Evolutionary conservation across 2,329 filamentous ascomycete genomes (phyloP).

Genomic region (Apiospora rasikravindrae): DNA sequence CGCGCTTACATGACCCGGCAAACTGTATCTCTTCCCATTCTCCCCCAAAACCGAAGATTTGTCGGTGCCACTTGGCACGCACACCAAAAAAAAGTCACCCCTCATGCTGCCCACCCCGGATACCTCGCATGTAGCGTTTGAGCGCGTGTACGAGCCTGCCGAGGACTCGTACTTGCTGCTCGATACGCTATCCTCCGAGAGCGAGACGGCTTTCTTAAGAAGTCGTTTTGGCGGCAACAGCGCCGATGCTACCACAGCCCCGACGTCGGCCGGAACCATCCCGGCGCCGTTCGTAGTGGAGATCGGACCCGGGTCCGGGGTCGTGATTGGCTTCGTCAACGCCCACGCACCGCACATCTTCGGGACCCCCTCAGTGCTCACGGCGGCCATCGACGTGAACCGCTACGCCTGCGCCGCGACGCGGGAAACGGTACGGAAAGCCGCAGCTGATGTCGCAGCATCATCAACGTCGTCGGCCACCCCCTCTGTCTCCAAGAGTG

Average conservation of each 20-base stretch:
- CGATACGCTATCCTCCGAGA: constrained; percentile 79
- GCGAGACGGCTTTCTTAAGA: constrained; percentile 73
- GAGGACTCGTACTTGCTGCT: constrained; percentile 96
- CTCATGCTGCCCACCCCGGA: constrained; percentile 90
- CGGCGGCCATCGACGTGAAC: constrained; percentile 85
- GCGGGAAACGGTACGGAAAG: constrained; percentile 66
- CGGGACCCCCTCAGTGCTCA: constrained; percentile 70
- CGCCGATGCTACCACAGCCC: constrained; percentile 22
- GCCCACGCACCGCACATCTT: constrained; percentile 78
- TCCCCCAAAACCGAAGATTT: not conserved
- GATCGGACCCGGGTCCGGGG: constrained; percentile 88
- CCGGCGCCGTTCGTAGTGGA: constrained; percentile 74
- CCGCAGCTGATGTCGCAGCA: constrained; percentile 40
- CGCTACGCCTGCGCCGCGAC: constrained; percentile 81
- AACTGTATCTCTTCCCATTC: not conserved
- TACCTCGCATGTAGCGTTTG: constrained; percentile 88
- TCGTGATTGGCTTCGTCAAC: constrained; percentile 87
- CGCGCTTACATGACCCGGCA: not conserved
- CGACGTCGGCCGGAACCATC: constrained; percentile 29
- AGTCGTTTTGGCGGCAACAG: constrained; percentile 56
- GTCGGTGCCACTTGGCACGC: not conserved
- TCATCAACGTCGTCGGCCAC: constrained; percentile 27
- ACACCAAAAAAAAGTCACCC: constrained; percentile 20
- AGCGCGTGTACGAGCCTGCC: constrained; percentile 90
- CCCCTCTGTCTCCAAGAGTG: constrained; percentile 31